Conservation (phyloP, 108 stramenopile genomes). For the Skeletonema grethae region DNA sequence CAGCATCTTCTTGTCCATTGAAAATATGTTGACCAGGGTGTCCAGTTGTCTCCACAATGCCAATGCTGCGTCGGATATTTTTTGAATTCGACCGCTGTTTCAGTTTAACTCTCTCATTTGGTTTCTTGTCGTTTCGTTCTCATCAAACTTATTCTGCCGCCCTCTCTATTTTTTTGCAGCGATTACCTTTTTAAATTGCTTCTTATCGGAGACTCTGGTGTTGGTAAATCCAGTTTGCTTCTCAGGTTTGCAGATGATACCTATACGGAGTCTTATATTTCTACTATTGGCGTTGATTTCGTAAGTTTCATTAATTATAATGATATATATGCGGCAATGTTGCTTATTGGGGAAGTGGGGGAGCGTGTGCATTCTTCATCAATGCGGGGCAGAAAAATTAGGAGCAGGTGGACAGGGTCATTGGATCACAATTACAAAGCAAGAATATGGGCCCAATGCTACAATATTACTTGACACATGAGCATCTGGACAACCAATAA, state of each 20-base stretch:
- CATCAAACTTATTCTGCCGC: background rate
- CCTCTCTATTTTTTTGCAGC: slow-evolving; percentile 38
- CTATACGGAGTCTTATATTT: slow-evolving; percentile 98
- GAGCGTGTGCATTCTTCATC: background rate
- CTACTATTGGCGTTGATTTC: slow-evolving; percentile 99
- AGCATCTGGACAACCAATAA: too few species aligned
- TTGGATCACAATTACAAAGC: background rate
- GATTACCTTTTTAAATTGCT: slow-evolving; percentile 95
- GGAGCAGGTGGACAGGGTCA: background rate
- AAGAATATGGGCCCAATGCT: too few species aligned
- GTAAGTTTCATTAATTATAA: slow-evolving; percentile 62
- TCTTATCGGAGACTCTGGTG: slow-evolving; percentile 94
- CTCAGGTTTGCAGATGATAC: slow-evolving; percentile 96
- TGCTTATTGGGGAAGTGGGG: background rate
- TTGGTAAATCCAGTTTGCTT: slow-evolving; percentile 93
- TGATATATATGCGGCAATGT: background rate
- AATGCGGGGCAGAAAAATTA: background rate
- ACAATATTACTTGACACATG: too few species aligned
- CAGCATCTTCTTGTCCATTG: too few species aligned
- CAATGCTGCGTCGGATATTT: background rate
- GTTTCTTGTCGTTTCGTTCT: background rate
- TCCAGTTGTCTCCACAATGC: background rate
- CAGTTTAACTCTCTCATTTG: background rate
- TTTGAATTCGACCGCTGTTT: background rate
- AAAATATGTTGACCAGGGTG: background rate